phyloP scores from a whole-genome alignment of 2,329 filamentous ascomycete genomes.

The Alternaria atra region DNA sequence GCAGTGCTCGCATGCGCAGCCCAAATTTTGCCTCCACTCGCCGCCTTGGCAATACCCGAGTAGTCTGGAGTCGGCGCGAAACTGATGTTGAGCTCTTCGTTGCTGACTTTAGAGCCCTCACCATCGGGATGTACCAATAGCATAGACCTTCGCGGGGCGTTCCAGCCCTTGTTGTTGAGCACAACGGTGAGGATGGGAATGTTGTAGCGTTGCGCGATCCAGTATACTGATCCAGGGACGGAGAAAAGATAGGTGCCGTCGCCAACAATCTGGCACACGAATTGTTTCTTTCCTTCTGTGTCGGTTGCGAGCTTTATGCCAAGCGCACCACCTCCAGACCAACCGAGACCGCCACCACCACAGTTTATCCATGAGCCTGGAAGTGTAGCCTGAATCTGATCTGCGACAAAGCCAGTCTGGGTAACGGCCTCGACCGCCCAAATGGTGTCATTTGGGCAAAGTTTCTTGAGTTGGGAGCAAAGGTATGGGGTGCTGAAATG shows the following conservation, averaged over 20 bases:
- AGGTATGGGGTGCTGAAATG: conserved; percentile 69
- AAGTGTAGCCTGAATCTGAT: conserved; percentile 73
- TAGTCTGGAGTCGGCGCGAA: conserved; percentile 74
- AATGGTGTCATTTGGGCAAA: conserved; percentile 71
- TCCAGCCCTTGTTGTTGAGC: conserved; percentile 76
- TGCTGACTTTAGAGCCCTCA: conserved; percentile 67
- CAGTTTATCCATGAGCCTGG: conserved; percentile 84
- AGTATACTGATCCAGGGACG: conserved; percentile 72
- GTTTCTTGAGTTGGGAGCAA: conserved; percentile 64
- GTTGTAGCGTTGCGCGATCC: conserved; percentile 72
- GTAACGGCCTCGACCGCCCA: conserved; percentile 83
- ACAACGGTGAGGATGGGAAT: conserved; percentile 74
- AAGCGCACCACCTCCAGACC: conserved; percentile 78
- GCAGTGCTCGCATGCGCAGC: conserved; percentile 66
- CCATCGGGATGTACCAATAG: conserved; percentile 73
- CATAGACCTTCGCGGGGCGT: conserved; percentile 69
- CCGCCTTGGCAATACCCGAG: conserved; percentile 72
- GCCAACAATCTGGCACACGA: conserved; percentile 64
- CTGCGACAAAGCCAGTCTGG: conserved; percentile 70
- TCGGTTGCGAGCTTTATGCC: conserved; percentile 78
- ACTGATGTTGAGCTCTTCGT: conserved; percentile 72
- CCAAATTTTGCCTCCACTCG: conserved; percentile 69
- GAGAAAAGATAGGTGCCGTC: conserved; percentile 74
- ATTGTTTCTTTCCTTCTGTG: conserved; percentile 52
- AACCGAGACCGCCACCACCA: conserved; percentile 80